phyloP scores from a whole-genome alignment of 1,284 basidiomycete genomes.

The Mycena citricolor region DNA sequence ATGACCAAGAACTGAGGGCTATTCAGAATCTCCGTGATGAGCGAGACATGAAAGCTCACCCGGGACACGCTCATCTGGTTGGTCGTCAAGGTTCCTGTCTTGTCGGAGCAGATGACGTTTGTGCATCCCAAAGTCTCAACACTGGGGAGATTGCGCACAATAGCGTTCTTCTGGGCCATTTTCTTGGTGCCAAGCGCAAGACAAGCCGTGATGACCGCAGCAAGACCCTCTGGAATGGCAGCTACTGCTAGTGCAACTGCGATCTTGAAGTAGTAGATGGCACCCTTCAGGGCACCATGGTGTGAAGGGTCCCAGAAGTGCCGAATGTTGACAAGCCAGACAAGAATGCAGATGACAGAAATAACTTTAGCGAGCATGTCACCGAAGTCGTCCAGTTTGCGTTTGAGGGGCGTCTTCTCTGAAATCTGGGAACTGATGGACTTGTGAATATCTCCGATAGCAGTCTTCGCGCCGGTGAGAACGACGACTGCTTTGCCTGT shows the following conservation, averaged over 20 bases:
- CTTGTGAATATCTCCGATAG: conserved; percentile 93
- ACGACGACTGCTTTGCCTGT: conserved; percentile 83
- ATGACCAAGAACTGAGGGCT: conserved; percentile 70
- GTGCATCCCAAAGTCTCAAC: conserved; percentile 96
- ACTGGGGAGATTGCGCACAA: conserved; percentile 92
- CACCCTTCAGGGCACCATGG: conserved; percentile 86
- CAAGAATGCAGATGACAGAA: conserved; percentile 90
- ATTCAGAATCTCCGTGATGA: conserved; percentile 11
- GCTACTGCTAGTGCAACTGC: conserved; percentile 95
- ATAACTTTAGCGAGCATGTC: conserved; percentile 96
- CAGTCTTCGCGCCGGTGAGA: conserved; percentile 82
- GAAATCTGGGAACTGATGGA: conserved; percentile 87
- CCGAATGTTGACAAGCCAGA: conserved; percentile 93
- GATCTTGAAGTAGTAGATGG: conserved; percentile 97
- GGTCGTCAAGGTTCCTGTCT: conserved; percentile 93
- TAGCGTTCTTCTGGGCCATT: conserved; percentile 97
- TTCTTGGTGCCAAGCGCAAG: conserved; percentile 94
- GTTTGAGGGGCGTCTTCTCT: conserved; percentile 94
- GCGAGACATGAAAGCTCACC: conserved; percentile 42
- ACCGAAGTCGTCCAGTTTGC: conserved; percentile 95
- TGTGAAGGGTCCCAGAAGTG: conserved; percentile 94
- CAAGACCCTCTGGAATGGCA: conserved; percentile 93
- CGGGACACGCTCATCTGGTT: conserved; percentile 95
- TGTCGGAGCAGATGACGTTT: conserved; percentile 96
- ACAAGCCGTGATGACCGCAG: conserved; percentile 96